Evolutionary conservation across 176 grass and related monocot genomes (phyloP), one percentile per base, ranked within the genome.

Genomic region (Juncus effusus): DNA sequence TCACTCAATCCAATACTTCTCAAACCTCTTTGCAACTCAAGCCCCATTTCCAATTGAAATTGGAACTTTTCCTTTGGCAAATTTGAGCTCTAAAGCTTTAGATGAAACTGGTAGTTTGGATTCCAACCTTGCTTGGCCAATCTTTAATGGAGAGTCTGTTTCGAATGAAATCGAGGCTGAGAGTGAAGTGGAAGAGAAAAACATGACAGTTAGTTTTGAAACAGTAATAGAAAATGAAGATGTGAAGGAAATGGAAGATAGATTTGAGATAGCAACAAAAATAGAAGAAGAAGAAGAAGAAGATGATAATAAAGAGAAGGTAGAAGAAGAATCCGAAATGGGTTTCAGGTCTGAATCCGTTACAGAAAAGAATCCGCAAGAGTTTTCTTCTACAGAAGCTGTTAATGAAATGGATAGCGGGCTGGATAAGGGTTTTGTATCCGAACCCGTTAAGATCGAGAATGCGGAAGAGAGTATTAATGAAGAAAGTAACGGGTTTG

Each of bases 31-130:
- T 63, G 57, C 61, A 49, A 39, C 78, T 37, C 56, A 4, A 9
- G 51, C 74, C 19, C 16, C 61, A 13, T 60, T 64, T 28, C 38
- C 63, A n/a, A 78, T 62, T 74, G 74, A 82, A 51, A 62, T 63
- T 56, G 77, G 79, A 75, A 75, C 73, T 7, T 64, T 62, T 40
- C 72, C 62, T 54, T 14, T 75, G 10, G 61, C 77, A 38, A 97
- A 97, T 64, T 65, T 89, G 28, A 97, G 75, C 60, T 76, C 78
- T 55, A 65, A 56, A 13, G 28, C 12, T 69, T 54, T 61, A 59
- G 63, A 84, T 67, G 62, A 86, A 4, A 58, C 60, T 35, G 61
- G n/a, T 68, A 63, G 53, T 75, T 69, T 80, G 68, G 75, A 81
- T 64, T 56, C 67, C 45, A 72, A 55, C 42, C 55, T 70, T 79